Base-by-base conservation (phyloP, 345 rosid species). In the Jatropha curcas region DNA sequence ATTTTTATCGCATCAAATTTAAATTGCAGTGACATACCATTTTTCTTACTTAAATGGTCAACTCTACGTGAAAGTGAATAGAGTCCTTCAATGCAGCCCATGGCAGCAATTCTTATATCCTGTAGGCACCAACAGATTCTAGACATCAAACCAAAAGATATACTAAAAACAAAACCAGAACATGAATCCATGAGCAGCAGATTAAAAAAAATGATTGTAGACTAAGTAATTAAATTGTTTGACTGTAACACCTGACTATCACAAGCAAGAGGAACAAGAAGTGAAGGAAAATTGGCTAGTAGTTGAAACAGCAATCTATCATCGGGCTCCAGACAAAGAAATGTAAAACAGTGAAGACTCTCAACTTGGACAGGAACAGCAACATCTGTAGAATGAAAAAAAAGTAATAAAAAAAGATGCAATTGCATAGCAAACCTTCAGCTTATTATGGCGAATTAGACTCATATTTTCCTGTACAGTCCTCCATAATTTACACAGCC, bases 31-130 rank as follows among this genome's bases (percentile, higher is more conserved):
- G 35, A 74, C 82, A 92, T 86, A 95, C 99, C 99, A 85, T 95
- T 92, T 85, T 87, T 95, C 86, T 91, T 91, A 87, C 91, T 84
- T 75, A 90, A 86, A 35, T 74, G 62, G 81, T 92, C 92, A 55
- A 83, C 82, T 51, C 79, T 88, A 60, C 83, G 73, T 68, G 88
- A 83, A 64, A 92, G 70, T 37, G 83, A 72, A 76, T 67, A 79
- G 59, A 91, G 76, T 62, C 80, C 87, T 81, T 92, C 98, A 67
- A 91, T 70, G 82, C 98, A 95, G 65, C 82, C 81, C 92, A 92
- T 90, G 51, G 96, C 94, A 77, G 96, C 88, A 68, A 70, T 52
- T 74, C 87, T 89, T 35, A 85, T 43, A 70, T 82, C 97, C 99
- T 95, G 88, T 71, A 71, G 71, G 70, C 13, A 41, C 4, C 4